Conservation (phyloP, 1,139 yeast species). For the Trichomonascaceae sp. region DNA sequence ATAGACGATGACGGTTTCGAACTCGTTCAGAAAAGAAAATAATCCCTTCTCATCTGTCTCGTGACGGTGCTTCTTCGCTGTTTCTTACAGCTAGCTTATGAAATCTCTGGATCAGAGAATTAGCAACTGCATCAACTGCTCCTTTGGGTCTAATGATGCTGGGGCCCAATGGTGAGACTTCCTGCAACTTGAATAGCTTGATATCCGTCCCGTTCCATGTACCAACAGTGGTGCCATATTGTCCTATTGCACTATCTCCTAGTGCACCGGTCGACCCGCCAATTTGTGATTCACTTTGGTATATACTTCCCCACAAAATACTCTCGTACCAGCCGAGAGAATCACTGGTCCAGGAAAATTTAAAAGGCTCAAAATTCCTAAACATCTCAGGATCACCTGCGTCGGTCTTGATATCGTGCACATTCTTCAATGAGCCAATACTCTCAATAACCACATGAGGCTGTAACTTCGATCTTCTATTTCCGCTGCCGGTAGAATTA, state of each 20-base stretch:
- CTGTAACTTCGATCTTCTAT: slow-evolving; percentile 14
- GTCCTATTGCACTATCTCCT: slow-evolving; percentile 7
- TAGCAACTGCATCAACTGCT: slow-evolving; percentile 50
- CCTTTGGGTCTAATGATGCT: slow-evolving; percentile 37
- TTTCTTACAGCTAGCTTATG: slow-evolving; percentile 18
- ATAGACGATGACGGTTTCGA: slow-evolving; percentile 94
- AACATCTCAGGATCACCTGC: slow-evolving; percentile 15
- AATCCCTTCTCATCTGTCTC: neutral
- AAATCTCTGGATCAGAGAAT: slow-evolving; percentile 33
- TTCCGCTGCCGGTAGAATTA: neutral
- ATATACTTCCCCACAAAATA: slow-evolving; percentile 60
- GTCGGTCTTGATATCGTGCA: slow-evolving; percentile 20
- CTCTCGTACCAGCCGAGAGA: slow-evolving; percentile 77
- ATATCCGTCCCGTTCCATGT: slow-evolving; percentile 62
- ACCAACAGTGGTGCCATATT: slow-evolving; percentile 15
- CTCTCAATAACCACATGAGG: slow-evolving; percentile 25
- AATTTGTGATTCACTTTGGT: slow-evolving; percentile 38
- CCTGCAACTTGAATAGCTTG: slow-evolving; percentile 53
- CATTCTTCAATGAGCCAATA: slow-evolving; percentile 17
- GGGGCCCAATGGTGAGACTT: slow-evolving; percentile 38
- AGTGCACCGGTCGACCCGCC: slow-evolving; percentile 8
- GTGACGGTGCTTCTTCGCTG: neutral
- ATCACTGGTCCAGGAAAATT: slow-evolving; percentile 54
- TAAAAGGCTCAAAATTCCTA: slow-evolving; percentile 41
- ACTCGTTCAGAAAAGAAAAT: slow-evolving; percentile 52